Percentiles rank a stretch among this genome's conserved stretches.
These are phyloP conservation scores for Saccharomycopsis sp. DNA, from an alignment of 805 yeast genomes.

Conservation along the genomic window DNA sequence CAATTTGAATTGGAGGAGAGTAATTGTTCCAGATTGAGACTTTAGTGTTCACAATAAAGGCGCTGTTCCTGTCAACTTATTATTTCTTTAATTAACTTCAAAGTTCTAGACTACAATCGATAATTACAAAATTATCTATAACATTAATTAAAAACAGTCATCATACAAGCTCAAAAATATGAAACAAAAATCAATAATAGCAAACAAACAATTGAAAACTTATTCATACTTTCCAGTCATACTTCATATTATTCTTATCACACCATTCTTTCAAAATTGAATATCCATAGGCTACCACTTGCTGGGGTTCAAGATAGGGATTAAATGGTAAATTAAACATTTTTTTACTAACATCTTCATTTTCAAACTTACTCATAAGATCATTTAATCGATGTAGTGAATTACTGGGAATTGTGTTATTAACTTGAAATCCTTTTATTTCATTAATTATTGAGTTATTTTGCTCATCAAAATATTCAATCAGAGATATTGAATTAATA, in stretches of 20 bases:
- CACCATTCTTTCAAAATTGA: constrained; percentile 16
- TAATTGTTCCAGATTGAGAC: too few species aligned
- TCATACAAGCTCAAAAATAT: too few species aligned
- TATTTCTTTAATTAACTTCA: too few species aligned
- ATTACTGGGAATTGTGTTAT: not conserved
- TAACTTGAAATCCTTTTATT: not conserved
- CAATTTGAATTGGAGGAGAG: too few species aligned
- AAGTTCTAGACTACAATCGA: too few species aligned
- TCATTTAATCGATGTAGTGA: not conserved
- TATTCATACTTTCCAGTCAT: too few species aligned
- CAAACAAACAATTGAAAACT: too few species aligned
- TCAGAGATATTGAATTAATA: constrained; percentile 5
- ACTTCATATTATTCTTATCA: constrained; percentile 6
- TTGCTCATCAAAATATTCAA: constrained; percentile 11
- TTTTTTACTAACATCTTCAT: constrained; percentile 1
- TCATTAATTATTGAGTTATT: not conserved
- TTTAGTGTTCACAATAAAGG: too few species aligned
- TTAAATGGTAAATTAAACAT: constrained; percentile 17
- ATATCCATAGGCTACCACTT: constrained; percentile 15
- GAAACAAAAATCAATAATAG: too few species aligned
- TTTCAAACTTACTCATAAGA: constrained; percentile 2
- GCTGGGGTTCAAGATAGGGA: constrained; percentile 8
- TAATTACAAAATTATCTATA: too few species aligned
- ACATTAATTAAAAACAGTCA: too few species aligned
- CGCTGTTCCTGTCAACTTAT: too few species aligned